phyloP scores from a whole-genome alignment of 1,139 yeast genomes.

The Blastobotrys elegans region DNA sequence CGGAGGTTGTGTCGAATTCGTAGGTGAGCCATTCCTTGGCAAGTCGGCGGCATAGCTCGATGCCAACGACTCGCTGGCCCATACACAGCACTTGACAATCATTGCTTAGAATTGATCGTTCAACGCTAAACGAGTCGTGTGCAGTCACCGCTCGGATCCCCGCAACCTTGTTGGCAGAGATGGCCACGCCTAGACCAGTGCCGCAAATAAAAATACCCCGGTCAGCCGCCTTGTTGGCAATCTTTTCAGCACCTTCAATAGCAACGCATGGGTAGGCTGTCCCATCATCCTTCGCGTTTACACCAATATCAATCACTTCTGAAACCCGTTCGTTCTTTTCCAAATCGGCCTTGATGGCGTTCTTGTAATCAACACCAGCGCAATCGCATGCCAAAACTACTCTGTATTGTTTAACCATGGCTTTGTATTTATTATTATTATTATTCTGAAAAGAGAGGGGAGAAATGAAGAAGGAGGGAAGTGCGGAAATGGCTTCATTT shows the following conservation, averaged over 20 bases:
- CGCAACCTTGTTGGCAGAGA: conserved; percentile 43
- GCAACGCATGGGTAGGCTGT: conserved; percentile 43
- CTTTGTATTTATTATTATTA: not conserved
- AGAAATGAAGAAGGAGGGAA: not conserved
- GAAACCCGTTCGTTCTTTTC: conserved; percentile 33
- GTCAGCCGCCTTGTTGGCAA: conserved; percentile 40
- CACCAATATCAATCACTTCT: conserved; percentile 41
- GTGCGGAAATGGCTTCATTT: too few relatives aligned
- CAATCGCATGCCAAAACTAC: conserved; percentile 42
- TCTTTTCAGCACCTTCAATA: conserved; percentile 40
- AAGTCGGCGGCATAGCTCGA: conserved; percentile 42
- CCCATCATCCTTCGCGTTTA: conserved; percentile 28
- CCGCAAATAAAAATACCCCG: conserved; percentile 45
- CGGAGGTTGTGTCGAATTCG: conserved; percentile 37
- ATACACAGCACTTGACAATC: conserved; percentile 44
- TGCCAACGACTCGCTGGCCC: conserved; percentile 47
- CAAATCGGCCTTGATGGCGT: conserved; percentile 37
- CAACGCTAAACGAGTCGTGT: conserved; percentile 45
- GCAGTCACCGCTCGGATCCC: conserved; percentile 49
- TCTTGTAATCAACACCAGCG: conserved; percentile 45
- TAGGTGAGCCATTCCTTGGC: conserved; percentile 44
- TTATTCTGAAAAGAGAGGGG: not conserved
- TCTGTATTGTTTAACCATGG: conserved; percentile 16
- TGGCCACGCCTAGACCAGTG: conserved; percentile 46
- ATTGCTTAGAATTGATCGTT: conserved; percentile 42